phyloP scores from a whole-genome alignment of 192 early-diverging fungal genomes.

The Dispira parvispora region DNA sequence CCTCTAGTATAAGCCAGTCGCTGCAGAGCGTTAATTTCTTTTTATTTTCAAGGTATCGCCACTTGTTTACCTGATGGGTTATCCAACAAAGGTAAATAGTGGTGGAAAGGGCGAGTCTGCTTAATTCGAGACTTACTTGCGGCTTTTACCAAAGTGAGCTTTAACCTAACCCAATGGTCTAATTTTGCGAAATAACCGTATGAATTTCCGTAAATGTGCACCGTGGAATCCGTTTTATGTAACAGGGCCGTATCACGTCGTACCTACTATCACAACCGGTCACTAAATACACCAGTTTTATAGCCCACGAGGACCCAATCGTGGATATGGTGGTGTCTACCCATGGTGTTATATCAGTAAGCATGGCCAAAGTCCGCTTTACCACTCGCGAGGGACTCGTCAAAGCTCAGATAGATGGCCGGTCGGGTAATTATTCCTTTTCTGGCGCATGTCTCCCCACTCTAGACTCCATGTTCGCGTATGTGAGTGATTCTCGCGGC shows the following conservation, averaged over 20 bases:
- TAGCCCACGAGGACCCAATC: slow-evolving; percentile 42
- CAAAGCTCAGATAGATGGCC: slow-evolving; percentile 24
- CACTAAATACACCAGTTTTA: slow-evolving; percentile 54
- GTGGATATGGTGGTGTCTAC: slow-evolving; percentile 44
- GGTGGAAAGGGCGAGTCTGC: too few relatives aligned
- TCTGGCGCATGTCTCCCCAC: background rate
- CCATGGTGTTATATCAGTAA: slow-evolving; percentile 45
- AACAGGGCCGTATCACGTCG: slow-evolving; percentile 51
- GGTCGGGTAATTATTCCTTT: slow-evolving; percentile 28
- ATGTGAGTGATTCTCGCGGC: background rate
- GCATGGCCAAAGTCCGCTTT: slow-evolving; percentile 41
- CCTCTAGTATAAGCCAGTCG: too few relatives aligned
- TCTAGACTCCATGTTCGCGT: background rate
- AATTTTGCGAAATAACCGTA: too few relatives aligned
- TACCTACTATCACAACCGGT: slow-evolving; percentile 34
- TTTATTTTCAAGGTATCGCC: too few relatives aligned
- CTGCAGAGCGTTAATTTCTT: too few relatives aligned
- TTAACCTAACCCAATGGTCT: too few relatives aligned
- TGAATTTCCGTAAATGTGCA: too few relatives aligned
- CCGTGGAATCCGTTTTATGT: too few relatives aligned
- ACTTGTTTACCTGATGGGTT: too few relatives aligned
- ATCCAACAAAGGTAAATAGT: too few relatives aligned
- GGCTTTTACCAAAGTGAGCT: too few relatives aligned
- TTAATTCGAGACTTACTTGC: too few relatives aligned
- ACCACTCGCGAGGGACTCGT: slow-evolving; percentile 33